Conservation (phyloP, 495 filamentous ascomycete species). For the Usnea hakonensis region DNA sequence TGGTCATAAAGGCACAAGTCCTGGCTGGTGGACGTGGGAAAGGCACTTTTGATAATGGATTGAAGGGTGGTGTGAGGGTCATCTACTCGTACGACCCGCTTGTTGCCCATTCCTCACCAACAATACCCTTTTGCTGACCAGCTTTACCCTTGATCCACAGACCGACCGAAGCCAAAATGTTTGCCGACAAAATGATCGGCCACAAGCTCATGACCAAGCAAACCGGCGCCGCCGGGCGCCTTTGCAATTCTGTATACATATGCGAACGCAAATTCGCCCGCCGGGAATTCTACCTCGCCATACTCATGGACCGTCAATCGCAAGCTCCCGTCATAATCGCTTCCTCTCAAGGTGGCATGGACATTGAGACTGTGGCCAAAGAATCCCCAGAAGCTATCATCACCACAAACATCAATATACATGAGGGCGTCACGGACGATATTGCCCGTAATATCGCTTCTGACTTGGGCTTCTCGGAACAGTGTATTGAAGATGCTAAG, state of each 20-base stretch:
- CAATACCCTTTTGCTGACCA: conserved; percentile 21
- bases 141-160: conserved; percentile 29
- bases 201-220: conserved; percentile 99
- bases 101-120: not conserved
- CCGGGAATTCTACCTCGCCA: conserved; percentile 96
- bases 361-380: conserved; percentile 97
- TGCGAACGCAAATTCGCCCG: conserved; percentile 99
- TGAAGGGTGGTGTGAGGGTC: conserved; percentile 96
- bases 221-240: conserved; percentile 81
- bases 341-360: conserved; percentile 97
- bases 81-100: conserved; percentile 76
- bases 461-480: conserved; percentile 91
- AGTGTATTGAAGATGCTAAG: conserved; percentile 90
- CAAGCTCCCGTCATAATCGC: conserved; percentile 94
- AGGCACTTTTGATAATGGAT: conserved; percentile 92
- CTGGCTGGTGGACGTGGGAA: conserved; percentile 96
- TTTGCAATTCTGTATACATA: conserved; percentile 95
- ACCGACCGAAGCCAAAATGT: conserved; percentile 86
- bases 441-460: conserved; percentile 85
- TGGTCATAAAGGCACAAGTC: conserved; percentile 99
- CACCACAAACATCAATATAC: conserved; percentile 87
- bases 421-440: conserved; percentile 88
- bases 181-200: conserved; percentile 98
- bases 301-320: conserved; percentile 91
- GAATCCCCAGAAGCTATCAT: conserved; percentile 93